phyloP scores from a whole-genome alignment of 148 eudicot genomes.

The Dysphania ambrosioides region DNA sequence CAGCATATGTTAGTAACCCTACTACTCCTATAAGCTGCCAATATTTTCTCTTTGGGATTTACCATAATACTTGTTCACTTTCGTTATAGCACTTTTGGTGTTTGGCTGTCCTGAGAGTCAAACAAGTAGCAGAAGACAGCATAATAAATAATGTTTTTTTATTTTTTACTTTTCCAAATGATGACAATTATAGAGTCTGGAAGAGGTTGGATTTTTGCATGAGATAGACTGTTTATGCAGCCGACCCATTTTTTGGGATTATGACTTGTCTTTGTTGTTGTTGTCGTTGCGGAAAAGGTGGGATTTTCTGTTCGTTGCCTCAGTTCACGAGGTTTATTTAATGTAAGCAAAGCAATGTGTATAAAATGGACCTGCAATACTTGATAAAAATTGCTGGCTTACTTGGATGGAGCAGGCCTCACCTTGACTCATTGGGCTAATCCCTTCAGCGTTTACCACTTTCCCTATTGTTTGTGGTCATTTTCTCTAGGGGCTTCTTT shows the following conservation, averaged over 20 bases:
- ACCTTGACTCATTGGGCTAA: background rate
- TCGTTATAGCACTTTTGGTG: background rate
- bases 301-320: no score
- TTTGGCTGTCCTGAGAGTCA: background rate
- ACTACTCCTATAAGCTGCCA: background rate
- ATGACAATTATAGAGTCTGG: background rate
- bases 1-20: conserved; percentile 58
- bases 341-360: background rate
- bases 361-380: background rate
- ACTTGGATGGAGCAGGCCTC: background rate
- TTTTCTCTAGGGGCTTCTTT: no score
- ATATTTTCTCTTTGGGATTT: background rate
- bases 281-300: no score
- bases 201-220: background rate
- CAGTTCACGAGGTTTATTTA: background rate
- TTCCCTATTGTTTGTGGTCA: no score
- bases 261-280: no score
- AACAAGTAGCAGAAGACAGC: background rate
- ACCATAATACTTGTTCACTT: background rate
- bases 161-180: background rate
- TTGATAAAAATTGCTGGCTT: background rate
- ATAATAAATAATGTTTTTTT: background rate
- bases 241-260: no score
- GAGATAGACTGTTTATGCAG: no score
- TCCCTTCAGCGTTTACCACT: no score